Conservation (phyloP, 31 red algal genomes). For the Odonthalia washingtoniensis region DNA sequence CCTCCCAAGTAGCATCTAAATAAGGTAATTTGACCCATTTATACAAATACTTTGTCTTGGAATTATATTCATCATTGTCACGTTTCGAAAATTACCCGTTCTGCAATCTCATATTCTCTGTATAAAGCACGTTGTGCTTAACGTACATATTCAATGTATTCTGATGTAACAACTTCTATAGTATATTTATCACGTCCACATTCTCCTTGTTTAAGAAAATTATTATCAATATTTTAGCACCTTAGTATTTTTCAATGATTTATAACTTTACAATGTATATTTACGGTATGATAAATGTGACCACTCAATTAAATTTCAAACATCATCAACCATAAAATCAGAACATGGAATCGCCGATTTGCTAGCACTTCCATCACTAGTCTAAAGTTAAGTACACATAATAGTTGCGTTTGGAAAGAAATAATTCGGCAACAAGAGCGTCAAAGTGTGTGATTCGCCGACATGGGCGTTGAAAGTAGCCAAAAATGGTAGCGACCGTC, state of each 20-base stretch:
- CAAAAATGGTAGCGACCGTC: too few species aligned
- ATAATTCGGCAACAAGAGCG: too few species aligned
- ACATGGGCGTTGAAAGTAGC: too few species aligned
- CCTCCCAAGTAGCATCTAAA: slow-evolving; percentile 86
- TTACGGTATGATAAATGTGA: slow-evolving; percentile 57
- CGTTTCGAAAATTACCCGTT: slow-evolving; percentile 82
- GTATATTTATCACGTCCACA: slow-evolving; percentile 35
- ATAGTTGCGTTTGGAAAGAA: too few species aligned
- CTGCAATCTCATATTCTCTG: slow-evolving; percentile 62
- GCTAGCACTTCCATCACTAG: too few species aligned
- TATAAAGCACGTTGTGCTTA: slow-evolving; percentile 63
- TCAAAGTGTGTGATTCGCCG: too few species aligned
- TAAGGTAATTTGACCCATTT: slow-evolving; percentile 85
- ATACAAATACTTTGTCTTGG: slow-evolving; percentile 75
- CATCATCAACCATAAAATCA: slow-evolving; percentile 63
- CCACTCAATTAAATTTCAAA: slow-evolving; percentile 90
- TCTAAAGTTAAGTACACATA: too few species aligned
- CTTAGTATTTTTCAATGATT: slow-evolving; percentile 58
- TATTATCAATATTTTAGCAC: slow-evolving; percentile 77
- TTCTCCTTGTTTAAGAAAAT: slow-evolving; percentile 84
- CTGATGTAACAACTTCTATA: slow-evolving; percentile 45
- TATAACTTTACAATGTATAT: slow-evolving; percentile 72
- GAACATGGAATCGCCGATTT: slow-evolving; percentile 44
- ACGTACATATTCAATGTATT: slow-evolving; percentile 72
- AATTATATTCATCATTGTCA: slow-evolving; percentile 34